These are phyloP conservation scores for Stemphylium beticola DNA, from an alignment of 2,329 filamentous ascomycete genomes.

Conservation along the genomic window DNA sequence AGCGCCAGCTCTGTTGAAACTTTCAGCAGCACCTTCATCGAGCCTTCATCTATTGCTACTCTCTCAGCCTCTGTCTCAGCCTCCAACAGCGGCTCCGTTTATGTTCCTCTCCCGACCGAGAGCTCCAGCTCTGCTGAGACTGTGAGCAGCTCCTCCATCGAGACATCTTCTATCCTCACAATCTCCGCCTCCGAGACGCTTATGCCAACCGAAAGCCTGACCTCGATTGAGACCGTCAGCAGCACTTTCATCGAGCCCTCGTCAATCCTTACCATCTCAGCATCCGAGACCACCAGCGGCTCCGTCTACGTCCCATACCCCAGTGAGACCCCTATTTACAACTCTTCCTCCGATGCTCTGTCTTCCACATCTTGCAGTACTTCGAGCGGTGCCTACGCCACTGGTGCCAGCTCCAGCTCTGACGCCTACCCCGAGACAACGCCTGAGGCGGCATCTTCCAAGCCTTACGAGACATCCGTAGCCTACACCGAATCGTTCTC, in stretches of 20 bases:
- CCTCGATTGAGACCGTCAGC: not conserved
- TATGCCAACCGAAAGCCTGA: not conserved
- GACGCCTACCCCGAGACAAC: slow-evolving; percentile 12
- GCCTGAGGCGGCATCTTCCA: slow-evolving; percentile 19
- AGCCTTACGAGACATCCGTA: slow-evolving; percentile 12
- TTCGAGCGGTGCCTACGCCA: slow-evolving; percentile 16
- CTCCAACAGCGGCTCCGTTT: not conserved
- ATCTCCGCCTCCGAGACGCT: not conserved
- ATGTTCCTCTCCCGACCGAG: not conserved
- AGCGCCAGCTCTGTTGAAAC: not conserved
- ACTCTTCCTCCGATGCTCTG: slow-evolving; percentile 11
- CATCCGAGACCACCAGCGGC: slow-evolving; percentile 1
- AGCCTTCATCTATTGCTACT: not conserved
- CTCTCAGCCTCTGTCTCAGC: not conserved
- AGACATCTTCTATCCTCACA: not conserved
- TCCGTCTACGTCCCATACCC: not conserved
- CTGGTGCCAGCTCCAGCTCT: slow-evolving; percentile 9
- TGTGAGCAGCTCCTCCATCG: not conserved
- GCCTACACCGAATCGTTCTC: slow-evolving; percentile 1
- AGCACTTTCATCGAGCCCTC: slow-evolving; percentile 3
- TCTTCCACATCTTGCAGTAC: slow-evolving; percentile 23
- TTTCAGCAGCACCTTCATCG: not conserved
- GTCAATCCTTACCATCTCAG: not conserved
- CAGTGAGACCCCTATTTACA: not conserved
- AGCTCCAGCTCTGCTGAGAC: not conserved